Evolutionary conservation across 2,329 filamentous ascomycete genomes (phyloP), one percentile per base, ranked within the genome.

Genomic region (Curvularia verruculosa): DNA sequence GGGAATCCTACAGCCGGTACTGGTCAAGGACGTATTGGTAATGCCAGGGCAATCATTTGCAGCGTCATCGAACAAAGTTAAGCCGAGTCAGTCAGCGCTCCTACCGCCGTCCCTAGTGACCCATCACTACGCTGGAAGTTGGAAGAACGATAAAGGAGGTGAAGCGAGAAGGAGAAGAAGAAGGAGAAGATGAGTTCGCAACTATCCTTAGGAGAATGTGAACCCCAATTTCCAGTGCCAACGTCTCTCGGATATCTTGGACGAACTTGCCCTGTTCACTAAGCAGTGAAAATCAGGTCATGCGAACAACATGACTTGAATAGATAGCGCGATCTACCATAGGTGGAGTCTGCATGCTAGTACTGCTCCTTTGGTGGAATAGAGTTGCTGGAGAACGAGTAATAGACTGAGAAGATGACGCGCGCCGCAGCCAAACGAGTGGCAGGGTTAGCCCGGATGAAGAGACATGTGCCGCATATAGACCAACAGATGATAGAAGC

Each of bases 11-110:
- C 61, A 69, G 23, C 71, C 72, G n/a, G 67, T 58, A 31, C 43
- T 72, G n/a, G 49, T 75, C 1, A 67, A 62, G 0, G 72, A 75
- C 52, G 65, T 75, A 26, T 43, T 68, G 29, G 46, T 68, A 2
- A 56, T 68, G 59, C 62, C 64, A 19, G 63, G 58, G 6, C 18
- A 39, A 5, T 59, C 61, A 19, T 68, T 68, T 43, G 58, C 62
- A 5, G 48, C 62, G n/a, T 58, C 53, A 2, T 36, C 55, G 3
- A 66, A 66, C 43, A 61, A 19, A 6, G 65, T 66, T 19, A 49
- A 34, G 29, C 23, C 36, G 9, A 53, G 58, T 7, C 54, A 57
- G 12, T 36, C 61, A 31, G 9, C 3, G 2, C 12, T 36, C 7
- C 10, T 66, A 18, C 51, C 60, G 19, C 61, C 59, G 1, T 24